Evolutionary conservation across 2,329 filamentous ascomycete species (phyloP).

Genomic region (Fusarium pseudoanthophilum): DNA sequence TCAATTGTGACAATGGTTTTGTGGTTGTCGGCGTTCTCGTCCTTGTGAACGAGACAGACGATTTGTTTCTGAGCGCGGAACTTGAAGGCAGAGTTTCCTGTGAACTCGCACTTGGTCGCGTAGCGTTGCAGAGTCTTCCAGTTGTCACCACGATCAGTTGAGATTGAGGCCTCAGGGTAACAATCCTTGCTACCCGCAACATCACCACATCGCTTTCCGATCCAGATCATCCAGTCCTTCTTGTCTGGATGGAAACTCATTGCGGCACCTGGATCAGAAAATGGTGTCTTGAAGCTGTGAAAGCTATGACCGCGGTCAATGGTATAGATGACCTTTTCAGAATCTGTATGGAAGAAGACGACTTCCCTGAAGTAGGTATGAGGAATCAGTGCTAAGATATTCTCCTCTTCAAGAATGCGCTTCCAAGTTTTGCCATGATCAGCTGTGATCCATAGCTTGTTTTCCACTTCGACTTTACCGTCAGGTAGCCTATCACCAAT

Average conservation of each 20-base stretch:
- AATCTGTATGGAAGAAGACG: conserved; percentile 83
- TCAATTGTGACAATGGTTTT: conserved; percentile 80
- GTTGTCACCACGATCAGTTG: conserved; percentile 79
- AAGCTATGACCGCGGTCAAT: conserved; percentile 80
- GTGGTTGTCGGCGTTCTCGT: conserved; percentile 69
- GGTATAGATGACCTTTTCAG: conserved; percentile 77
- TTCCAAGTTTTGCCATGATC: conserved; percentile 93
- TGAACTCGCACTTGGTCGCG: conserved; percentile 87
- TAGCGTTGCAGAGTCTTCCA: conserved; percentile 82
- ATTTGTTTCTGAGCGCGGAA: conserved; percentile 66
- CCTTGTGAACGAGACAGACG: conserved; percentile 66
- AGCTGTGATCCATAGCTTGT: conserved; percentile 77
- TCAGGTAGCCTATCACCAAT: conserved; percentile 49
- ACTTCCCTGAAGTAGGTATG: conserved; percentile 85
- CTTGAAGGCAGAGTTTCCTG: conserved; percentile 69
- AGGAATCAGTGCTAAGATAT: conserved; percentile 76
- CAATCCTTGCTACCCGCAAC: conserved; percentile 66
- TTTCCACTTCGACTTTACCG: conserved; percentile 51
- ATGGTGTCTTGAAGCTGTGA: conserved; percentile 77
- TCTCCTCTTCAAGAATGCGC: conserved; percentile 73
- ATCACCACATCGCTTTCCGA: conserved; percentile 76
- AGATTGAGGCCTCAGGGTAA: conserved; percentile 78
- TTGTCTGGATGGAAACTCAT: conserved; percentile 85
- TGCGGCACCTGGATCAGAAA: conserved; percentile 57
- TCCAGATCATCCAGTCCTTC: conserved; percentile 93